phyloP scores from a whole-genome alignment of 108 stramenopile genomes.

The Nitzschia palea region DNA sequence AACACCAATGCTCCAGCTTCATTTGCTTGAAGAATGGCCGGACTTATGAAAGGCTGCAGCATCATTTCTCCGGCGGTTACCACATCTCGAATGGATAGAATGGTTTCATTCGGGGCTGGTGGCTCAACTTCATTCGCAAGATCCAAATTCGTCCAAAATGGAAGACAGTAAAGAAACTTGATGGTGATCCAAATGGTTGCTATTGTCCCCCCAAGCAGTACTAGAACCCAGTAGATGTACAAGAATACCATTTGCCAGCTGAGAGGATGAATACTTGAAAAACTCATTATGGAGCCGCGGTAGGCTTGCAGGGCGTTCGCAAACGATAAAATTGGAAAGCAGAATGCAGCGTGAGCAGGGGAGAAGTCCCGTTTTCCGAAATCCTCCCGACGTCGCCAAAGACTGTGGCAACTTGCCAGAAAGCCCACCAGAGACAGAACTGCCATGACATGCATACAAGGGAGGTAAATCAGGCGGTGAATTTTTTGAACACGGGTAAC shows the following conservation, averaged over 20 bases:
- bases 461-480: constrained; percentile 72
- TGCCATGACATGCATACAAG: constrained; percentile 70
- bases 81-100: constrained; percentile 45
- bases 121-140: constrained; percentile 63
- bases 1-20: constrained; percentile 70
- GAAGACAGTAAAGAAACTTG: constrained; percentile 59
- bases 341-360: constrained; percentile 84
- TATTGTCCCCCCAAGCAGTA: constrained; percentile 54
- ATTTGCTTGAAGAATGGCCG: constrained; percentile 77
- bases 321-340: constrained; percentile 70
- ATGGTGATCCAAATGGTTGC: constrained; percentile 58
- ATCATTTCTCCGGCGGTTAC: constrained; percentile 69
- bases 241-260: constrained; percentile 41
- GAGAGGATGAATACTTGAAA: constrained; percentile 47
- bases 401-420: constrained; percentile 64
- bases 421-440: constrained; percentile 60
- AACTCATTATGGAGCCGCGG: constrained; percentile 65
- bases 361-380: constrained; percentile 62
- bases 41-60: constrained; percentile 66
- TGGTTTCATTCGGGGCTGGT: constrained; percentile 71
- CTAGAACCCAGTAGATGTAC: constrained; percentile 61
- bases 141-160: constrained; percentile 66
- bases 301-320: constrained; percentile 80
- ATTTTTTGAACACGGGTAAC: constrained; percentile 64
- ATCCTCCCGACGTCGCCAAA: constrained; percentile 52